Percentiles rank a stretch among this genome's conserved stretches.
These are phyloP conservation scores for Naganishia onofrii DNA, from an alignment of 768 basidiomycete genomes.

Conservation along the genomic window DNA sequence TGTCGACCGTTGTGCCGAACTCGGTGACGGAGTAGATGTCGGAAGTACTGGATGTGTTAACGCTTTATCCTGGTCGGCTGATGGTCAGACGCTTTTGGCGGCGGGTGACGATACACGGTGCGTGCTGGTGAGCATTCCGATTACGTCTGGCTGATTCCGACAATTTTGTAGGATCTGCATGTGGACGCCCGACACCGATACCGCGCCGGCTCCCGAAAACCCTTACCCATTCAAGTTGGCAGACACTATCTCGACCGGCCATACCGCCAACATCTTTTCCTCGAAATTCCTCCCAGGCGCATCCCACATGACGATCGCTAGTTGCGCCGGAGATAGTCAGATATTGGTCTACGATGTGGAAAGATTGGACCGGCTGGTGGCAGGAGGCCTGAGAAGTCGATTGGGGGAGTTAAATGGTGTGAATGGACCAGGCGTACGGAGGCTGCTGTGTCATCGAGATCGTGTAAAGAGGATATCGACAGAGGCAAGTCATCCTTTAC, in stretches of 20 bases:
- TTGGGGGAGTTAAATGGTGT: slow-evolving; percentile 54
- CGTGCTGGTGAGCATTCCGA: slow-evolving; percentile 28
- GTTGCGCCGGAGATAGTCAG: slow-evolving; percentile 64
- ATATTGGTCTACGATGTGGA: slow-evolving; percentile 74
- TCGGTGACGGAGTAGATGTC: slow-evolving; percentile 59
- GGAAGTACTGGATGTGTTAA: slow-evolving; percentile 49
- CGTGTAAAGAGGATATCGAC: slow-evolving; percentile 76
- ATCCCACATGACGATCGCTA: slow-evolving; percentile 63
- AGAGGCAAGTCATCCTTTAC: slow-evolving; percentile 64
- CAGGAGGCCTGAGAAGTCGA: slow-evolving; percentile 28
- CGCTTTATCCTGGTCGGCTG: slow-evolving; percentile 51
- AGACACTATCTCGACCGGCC: slow-evolving; percentile 72
- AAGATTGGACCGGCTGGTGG: slow-evolving; percentile 42
- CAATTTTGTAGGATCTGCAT: slow-evolving; percentile 64
- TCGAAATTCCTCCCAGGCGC: slow-evolving; percentile 69
- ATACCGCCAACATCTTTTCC: slow-evolving; percentile 80
- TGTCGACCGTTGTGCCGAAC: slow-evolving; percentile 34
- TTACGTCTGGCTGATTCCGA: not conserved
- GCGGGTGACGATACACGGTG: slow-evolving; percentile 51
- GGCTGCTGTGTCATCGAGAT: slow-evolving; percentile 66
- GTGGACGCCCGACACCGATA: slow-evolving; percentile 64
- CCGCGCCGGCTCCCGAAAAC: slow-evolving; percentile 31
- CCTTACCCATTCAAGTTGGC: slow-evolving; percentile 62
- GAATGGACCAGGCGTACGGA: slow-evolving; percentile 57
- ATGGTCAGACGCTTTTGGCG: slow-evolving; percentile 46